phyloP scores from a whole-genome alignment of 2,329 filamentous ascomycete genomes.

The Phialophora macrospora region DNA sequence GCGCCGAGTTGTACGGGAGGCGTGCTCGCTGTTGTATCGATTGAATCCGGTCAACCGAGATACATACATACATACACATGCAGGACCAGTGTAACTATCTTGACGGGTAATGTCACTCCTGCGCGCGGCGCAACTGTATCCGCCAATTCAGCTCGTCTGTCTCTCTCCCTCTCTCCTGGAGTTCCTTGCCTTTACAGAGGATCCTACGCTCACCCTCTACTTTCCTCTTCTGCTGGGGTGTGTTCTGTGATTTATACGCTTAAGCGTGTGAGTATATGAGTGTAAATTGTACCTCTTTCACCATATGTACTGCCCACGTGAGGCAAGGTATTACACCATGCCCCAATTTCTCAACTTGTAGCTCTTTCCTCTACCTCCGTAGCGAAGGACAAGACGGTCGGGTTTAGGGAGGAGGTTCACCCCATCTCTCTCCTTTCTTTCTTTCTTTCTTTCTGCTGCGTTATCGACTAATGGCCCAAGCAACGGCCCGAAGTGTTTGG shows the following conservation, averaged over 20 bases:
- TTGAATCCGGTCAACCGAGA: too few species aligned
- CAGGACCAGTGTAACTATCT: too few species aligned
- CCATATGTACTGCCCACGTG: neutral
- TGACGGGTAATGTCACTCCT: too few species aligned
- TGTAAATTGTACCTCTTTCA: neutral
- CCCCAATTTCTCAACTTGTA: neutral
- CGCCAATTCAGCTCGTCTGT: too few species aligned
- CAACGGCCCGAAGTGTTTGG: neutral
- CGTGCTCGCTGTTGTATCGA: too few species aligned
- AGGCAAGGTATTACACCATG: neutral
- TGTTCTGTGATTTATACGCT: neutral
- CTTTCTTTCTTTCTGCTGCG: neutral
- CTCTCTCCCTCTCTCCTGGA: too few species aligned
- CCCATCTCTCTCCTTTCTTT: neutral
- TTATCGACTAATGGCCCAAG: neutral
- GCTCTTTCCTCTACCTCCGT: neutral
- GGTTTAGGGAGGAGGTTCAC: neutral
- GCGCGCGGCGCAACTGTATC: too few species aligned
- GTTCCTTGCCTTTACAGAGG: too few species aligned
- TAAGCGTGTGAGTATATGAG: neutral
- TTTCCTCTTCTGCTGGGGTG: too few species aligned
- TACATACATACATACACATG: too few species aligned
- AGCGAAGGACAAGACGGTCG: neutral
- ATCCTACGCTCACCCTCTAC: too few species aligned
- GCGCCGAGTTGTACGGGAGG: too few species aligned